These are phyloP conservation scores for Cryphonectria nitschkei DNA, from an alignment of 2,329 filamentous ascomycete species.

Conservation along the genomic window DNA sequence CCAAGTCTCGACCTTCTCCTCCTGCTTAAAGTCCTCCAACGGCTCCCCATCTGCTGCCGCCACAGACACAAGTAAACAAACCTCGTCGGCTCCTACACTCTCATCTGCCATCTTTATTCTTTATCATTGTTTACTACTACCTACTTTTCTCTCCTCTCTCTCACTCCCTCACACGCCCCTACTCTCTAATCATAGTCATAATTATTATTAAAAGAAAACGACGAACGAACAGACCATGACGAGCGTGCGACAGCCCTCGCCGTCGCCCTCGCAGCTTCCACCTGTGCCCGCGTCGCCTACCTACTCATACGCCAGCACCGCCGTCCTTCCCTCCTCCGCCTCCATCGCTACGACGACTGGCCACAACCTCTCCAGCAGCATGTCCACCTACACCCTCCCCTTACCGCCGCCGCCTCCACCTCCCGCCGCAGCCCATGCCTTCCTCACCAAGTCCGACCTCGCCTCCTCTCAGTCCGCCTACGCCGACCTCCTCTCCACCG, in stretches of 20 bases:
- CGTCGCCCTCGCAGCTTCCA: slow-evolving; percentile 60
- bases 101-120: not conserved
- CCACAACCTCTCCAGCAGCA: slow-evolving; percentile 46
- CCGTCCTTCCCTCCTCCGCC: slow-evolving; percentile 5
- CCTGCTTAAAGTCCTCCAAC: not conserved
- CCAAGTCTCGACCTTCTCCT: not conserved
- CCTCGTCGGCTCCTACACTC: not conserved
- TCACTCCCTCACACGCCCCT: no score
- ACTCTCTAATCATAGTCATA: not conserved
- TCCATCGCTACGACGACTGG: slow-evolving; percentile 59
- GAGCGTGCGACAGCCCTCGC: slow-evolving; percentile 45
- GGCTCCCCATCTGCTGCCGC: not conserved
- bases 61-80: not conserved
- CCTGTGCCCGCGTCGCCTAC: slow-evolving; percentile 66
- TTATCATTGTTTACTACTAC: not conserved
- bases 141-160: not conserved
- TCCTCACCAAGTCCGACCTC: slow-evolving; percentile 67
- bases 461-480: slow-evolving; percentile 66
- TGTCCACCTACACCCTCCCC: slow-evolving; percentile 55
- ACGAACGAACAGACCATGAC: slow-evolving; percentile 16
- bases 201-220: not conserved
- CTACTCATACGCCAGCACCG: slow-evolving; percentile 56
- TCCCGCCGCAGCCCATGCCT: slow-evolving; percentile 51
- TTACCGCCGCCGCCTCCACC: slow-evolving; percentile 65
- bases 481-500: slow-evolving; percentile 62